These are phyloP conservation scores for Rhizophora mangle DNA, from an alignment of 345 rosid genomes.

Conservation along the genomic window DNA sequence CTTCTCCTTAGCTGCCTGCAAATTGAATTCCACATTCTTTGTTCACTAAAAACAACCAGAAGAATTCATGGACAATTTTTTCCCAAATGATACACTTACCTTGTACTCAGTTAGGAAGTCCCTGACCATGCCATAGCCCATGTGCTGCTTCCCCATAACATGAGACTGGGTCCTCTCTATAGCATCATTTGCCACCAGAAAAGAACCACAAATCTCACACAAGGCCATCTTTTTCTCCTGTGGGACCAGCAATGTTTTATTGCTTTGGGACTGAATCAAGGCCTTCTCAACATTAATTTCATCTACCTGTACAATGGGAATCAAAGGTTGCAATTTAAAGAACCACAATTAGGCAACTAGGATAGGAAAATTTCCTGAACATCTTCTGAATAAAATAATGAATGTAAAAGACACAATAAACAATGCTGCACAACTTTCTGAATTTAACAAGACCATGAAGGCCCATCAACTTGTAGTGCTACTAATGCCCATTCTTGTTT, in stretches of 20 bases:
- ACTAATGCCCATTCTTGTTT: too few species aligned
- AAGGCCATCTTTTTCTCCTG: slow-evolving; percentile 98
- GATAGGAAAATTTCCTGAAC: too few species aligned
- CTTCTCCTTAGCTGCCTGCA: slow-evolving; percentile 79
- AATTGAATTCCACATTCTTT: slow-evolving; percentile 13
- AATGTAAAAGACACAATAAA: too few species aligned
- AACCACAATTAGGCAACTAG: not conserved
- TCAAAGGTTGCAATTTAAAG: not conserved
- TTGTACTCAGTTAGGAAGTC: slow-evolving; percentile 78
- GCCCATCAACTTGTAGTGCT: too few species aligned
- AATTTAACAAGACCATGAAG: too few species aligned
- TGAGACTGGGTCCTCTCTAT: slow-evolving; percentile 97
- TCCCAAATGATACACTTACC: slow-evolving; percentile 36
- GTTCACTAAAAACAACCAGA: slow-evolving; percentile 11
- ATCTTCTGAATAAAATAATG: too few species aligned
- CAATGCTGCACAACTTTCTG: too few species aligned
- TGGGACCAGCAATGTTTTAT: slow-evolving; percentile 64
- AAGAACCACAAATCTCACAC: slow-evolving; percentile 97
- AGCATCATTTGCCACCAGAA: slow-evolving; percentile 95
- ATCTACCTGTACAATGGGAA: slow-evolving; percentile 59
- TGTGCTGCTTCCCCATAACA: slow-evolving; percentile 92
- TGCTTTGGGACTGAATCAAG: slow-evolving; percentile 66
- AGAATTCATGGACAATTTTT: slow-evolving; percentile 9
- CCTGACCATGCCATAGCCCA: slow-evolving; percentile 96
- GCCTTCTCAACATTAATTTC: slow-evolving; percentile 73